Evolutionary conservation across 164 flowering plant genomes (phyloP).

Genomic region (Paratinospora sagittata): DNA sequence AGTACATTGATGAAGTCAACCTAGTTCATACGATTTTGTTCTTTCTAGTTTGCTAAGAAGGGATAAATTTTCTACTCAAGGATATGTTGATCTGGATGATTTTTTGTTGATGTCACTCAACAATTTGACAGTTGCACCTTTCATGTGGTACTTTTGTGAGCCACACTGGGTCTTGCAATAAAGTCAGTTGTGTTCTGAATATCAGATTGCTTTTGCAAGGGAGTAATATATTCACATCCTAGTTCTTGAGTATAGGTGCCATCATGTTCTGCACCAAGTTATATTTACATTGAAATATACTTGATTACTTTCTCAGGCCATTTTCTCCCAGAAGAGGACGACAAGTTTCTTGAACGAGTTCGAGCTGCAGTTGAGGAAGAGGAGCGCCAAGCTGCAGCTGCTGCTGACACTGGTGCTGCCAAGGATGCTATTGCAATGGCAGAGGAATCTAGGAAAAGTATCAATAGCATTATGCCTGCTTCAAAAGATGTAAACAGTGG

Average conservation of each 20-base stretch:
- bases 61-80: neutral
- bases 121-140: neutral
- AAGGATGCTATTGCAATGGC: slow-evolving; percentile 84
- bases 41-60: neutral
- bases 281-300: neutral
- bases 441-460: slow-evolving; percentile 58
- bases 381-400: slow-evolving; percentile 78
- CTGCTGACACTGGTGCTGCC: slow-evolving; percentile 77
- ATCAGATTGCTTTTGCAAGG: too few relatives aligned
- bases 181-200: too few relatives aligned
- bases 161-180: too few relatives aligned
- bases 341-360: slow-evolving; percentile 88
- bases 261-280: neutral
- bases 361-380: slow-evolving; percentile 97
- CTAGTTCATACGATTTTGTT: too few relatives aligned
- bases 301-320: slow-evolving; percentile 44
- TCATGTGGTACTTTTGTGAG: neutral
- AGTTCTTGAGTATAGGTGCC: too few relatives aligned
- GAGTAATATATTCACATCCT: too few relatives aligned
- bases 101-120: neutral
- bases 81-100: neutral
- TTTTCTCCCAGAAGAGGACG: slow-evolving; percentile 96
- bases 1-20: too few relatives aligned
- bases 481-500: slow-evolving; percentile 22
- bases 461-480: slow-evolving; percentile 22